Evolutionary conservation across 805 yeast genomes (phyloP), one percentile per base, ranked within the genome.

Genomic region (Kazachstania africana): DNA sequence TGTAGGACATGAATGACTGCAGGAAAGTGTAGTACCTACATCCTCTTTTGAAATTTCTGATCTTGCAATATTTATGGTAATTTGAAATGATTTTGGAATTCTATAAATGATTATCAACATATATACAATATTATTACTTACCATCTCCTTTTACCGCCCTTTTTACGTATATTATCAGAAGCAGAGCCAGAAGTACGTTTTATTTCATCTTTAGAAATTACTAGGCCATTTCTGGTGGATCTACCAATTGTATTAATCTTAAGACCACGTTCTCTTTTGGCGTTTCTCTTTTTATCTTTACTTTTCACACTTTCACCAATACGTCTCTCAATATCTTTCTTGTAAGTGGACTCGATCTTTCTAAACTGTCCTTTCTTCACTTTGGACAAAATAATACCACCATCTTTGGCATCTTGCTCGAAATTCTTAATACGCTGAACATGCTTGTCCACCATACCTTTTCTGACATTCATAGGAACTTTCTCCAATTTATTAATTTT

Each of bases 391-490:
- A 91, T 68, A 34, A 88, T 81, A 10, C 97, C 97, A 4, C 93
- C 94, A 13, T 88, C 88, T 38, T 63, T 68, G 6, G 98, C 96
- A 31, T 82, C 85, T 31, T 66, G 61, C 51, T 82, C 94, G 47
- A 65, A 72, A 44, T 69, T 69, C 16, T 59, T 50, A 13, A 72
- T 69, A 40, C 73, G 69, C 14, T 59, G 52, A 22, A 67, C 56
- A 28, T 76, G 69, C 27, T 75, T 66, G 22, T 63, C 58, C 16
- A 82, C 62, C 77, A 87, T 79, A 3, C 95, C 95, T 48, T 80
- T 81, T 34, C 96, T 68, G 64, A 84, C 73, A 13, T 70, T 54
- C 85, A 91, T 87, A 14, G 97, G 95, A 72, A 84, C 82, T 31
- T 75, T 80, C 42, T 81, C 91, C 22, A 78, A 54, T 33, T 60